Conservation (phyloP, 2,329 filamentous ascomycete species). For the Zymoseptoria passerinii region DNA sequence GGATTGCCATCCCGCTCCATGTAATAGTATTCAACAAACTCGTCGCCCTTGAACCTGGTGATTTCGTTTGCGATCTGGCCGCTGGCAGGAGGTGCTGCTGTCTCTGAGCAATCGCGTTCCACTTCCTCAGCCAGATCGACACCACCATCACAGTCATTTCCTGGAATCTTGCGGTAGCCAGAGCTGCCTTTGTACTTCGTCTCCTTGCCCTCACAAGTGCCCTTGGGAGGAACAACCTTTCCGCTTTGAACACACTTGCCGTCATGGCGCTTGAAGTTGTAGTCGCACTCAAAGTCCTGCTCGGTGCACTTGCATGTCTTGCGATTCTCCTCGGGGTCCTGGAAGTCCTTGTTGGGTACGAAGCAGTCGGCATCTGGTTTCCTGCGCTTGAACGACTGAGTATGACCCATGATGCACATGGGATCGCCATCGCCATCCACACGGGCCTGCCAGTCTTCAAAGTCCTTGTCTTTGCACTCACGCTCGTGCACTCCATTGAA, state of each 20-base stretch:
- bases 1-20: constrained; percentile 64
- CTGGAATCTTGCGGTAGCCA: constrained; percentile 83
- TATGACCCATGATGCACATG: constrained; percentile 92
- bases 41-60: constrained; percentile 53
- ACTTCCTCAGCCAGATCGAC: constrained; percentile 43
- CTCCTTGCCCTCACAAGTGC: constrained; percentile 61
- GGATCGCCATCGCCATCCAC: constrained; percentile 71
- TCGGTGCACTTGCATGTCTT: constrained; percentile 74
- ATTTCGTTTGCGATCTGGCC: constrained; percentile 58
- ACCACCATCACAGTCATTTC: constrained; percentile 40
- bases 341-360: constrained; percentile 67
- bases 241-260: constrained; percentile 60
- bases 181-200: constrained; percentile 77
- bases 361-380: constrained; percentile 88
- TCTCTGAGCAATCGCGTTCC: constrained; percentile 67
- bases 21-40: constrained; percentile 57
- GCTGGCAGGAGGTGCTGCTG: constrained; percentile 45
- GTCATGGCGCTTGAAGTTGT: constrained; percentile 68
- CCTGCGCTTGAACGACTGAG: constrained; percentile 73
- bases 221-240: constrained; percentile 58
- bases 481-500: constrained; percentile 73
- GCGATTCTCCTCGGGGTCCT: constrained; percentile 61
- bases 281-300: constrained; percentile 91
- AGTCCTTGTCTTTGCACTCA: constrained; percentile 66
- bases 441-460: constrained; percentile 83